Base-by-base conservation (phyloP, 768 basidiomycete genomes). In the Russula vinacea region DNA sequence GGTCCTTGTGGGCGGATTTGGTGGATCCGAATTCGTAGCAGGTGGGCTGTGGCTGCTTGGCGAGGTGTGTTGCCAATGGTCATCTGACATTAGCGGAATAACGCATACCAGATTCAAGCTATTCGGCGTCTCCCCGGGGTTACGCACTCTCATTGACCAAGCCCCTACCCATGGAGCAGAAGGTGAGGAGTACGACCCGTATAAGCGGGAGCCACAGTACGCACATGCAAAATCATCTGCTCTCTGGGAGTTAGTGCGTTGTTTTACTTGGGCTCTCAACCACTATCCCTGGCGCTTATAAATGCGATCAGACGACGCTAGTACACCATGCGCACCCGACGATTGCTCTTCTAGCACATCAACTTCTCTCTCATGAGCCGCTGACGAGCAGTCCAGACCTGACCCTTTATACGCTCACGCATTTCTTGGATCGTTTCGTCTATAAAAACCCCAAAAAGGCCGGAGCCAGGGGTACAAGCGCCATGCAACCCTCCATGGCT, bases 351-450 rank as follows among this genome's bases (percentile, higher is more conserved):
- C 92, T 94, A 69, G 89, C 94, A 0, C 83, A 82, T 8, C 92
- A 97, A 72, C 83, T 99, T 13, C 82, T 98, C 55, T 71, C 78
- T 1, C 83, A 81, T 9, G 80, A 87, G 54, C 87, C 89, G 0
- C 77, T 98, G 13, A 92, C 92, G 0, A 88, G 90, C 11, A 88
- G 84, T 10, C 83, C 92, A 0, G 95, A 98, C 71, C 88, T 99
- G 54, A 87, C 91, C 11, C 86, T 94, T 62, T 94, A 97, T 77
- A 95, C 94, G 0, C 84, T 98, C 26, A 88, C 91, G 0, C 92
- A 94, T 70, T 98, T 99, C 84, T 83, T 98, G 45, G 97, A 98
- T 73, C 85, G 95, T 2, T 98, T 98, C 77, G 92, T 98, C 49
- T 98, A 93, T 79, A 92, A 94, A 75, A 98, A 98, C 73, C 88